Conservation (phyloP, 305 asterid genomes). For the Striga hermonthica region DNA sequence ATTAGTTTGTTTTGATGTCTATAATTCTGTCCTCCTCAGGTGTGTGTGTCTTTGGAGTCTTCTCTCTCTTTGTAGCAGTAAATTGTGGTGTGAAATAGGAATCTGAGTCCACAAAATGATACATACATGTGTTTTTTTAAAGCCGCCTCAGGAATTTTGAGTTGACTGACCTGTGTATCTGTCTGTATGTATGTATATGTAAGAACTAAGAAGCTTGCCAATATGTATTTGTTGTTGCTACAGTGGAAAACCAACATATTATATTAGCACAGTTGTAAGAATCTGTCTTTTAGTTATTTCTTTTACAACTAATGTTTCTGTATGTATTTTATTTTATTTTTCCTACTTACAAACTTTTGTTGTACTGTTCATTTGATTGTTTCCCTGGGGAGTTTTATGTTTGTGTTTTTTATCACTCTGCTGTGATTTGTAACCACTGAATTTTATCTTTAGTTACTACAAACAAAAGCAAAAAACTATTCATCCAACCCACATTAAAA, state of each 20-base stretch:
- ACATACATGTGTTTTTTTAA: conserved; percentile 18
- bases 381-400: too few species aligned
- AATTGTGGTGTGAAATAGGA: conserved; percentile 30
- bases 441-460: too few species aligned
- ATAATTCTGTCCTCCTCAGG: conserved; percentile 34
- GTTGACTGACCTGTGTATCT: too few species aligned
- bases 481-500: too few species aligned
- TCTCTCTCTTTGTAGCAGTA: conserved; percentile 42
- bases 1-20: background rate
- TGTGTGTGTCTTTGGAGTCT: conserved; percentile 38
- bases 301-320: conserved; percentile 32
- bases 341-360: too few species aligned
- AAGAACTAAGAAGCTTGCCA: conserved; percentile 36
- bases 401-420: too few species aligned
- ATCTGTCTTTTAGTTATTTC: conserved; percentile 31
- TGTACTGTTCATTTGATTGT: too few species aligned
- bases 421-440: too few species aligned
- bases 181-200: conserved; percentile 31
- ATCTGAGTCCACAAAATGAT: conserved; percentile 30
- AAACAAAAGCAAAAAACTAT: too few species aligned
- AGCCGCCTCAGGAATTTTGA: conserved; percentile 31
- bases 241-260: conserved; percentile 32
- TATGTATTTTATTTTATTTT: too few species aligned
- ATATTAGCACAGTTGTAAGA: conserved; percentile 41
- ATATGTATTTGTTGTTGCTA: conserved; percentile 31